Percentiles rank a stretch among this genome's conserved stretches.
phyloP scores from a whole-genome alignment of 495 filamentous ascomycete genomes.

The Aspergillus olivimuriae region DNA sequence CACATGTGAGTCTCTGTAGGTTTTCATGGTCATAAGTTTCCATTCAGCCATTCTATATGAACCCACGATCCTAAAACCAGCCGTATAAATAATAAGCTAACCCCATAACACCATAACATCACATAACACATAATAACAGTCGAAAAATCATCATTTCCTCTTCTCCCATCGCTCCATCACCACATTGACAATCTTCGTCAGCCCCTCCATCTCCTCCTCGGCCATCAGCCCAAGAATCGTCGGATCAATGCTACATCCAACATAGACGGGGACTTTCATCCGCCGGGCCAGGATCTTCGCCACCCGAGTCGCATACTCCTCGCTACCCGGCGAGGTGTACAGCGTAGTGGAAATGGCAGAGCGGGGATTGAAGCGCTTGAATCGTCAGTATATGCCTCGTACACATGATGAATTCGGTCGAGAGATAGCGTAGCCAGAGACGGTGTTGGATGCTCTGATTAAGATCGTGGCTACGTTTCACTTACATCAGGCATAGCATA shows the following conservation, averaged over 20 bases:
- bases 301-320: slow-evolving; percentile 80
- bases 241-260: slow-evolving; percentile 61
- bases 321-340: slow-evolving; percentile 62
- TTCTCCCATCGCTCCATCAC: slow-evolving; percentile 51
- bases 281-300: slow-evolving; percentile 75
- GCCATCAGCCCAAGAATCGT: slow-evolving; percentile 64
- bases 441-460: no score
- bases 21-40: no score
- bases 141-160: slow-evolving; percentile 1
- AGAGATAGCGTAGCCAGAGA: not conserved
- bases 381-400: no score
- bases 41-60: no score
- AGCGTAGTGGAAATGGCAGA: slow-evolving; percentile 65
- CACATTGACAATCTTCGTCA: slow-evolving; percentile 63
- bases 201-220: slow-evolving; percentile 93
- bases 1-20: no score
- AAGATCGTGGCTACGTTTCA: no score
- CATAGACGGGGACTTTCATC: slow-evolving; percentile 67
- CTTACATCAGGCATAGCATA: slow-evolving; percentile 87
- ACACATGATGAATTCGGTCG: slow-evolving; percentile 9
- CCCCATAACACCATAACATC: no score
- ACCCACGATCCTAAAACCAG: no score
- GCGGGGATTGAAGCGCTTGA: slow-evolving; percentile 31
- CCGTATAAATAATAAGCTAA: not conserved
- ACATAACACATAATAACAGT: not conserved